Conservation (phyloP, 176 grass and related monocot species). For the Urochloa ruziziensis region DNA sequence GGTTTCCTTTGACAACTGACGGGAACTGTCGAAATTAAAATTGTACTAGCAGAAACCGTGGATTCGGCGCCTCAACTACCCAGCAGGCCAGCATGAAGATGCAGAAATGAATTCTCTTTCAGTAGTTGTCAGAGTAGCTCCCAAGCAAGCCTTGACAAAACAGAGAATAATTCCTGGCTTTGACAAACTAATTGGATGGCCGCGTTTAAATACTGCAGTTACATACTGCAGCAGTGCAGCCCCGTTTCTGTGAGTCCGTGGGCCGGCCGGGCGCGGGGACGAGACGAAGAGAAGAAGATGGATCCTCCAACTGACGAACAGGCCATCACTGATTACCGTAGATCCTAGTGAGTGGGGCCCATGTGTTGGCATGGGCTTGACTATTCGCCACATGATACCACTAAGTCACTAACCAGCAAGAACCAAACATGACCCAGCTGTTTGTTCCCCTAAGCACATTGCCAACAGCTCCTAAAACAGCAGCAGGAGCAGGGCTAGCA, state of each 20-base stretch:
- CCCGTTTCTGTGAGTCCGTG: neutral
- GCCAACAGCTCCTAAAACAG: neutral
- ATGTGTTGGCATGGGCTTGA: neutral
- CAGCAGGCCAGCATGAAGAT: conserved; percentile 20
- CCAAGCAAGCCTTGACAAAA: conserved; percentile 11
- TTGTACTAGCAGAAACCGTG: neutral
- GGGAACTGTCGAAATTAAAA: neutral
- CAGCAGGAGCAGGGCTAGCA: neutral
- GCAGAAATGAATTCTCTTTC: neutral
- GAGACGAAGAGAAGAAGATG: neutral
- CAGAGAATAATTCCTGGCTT: neutral
- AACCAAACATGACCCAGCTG: conserved; percentile 15
- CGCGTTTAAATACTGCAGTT: too few relatives aligned
- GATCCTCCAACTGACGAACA: neutral
- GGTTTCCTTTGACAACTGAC: neutral
- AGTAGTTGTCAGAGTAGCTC: neutral
- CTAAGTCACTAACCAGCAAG: neutral
- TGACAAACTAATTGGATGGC: neutral
- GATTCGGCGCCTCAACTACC: conserved; percentile 30
- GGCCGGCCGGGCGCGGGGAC: neutral
- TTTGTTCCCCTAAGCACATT: conserved; percentile 28
- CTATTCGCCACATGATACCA: conserved; percentile 8
- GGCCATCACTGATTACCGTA: too few relatives aligned
- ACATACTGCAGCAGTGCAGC: too few relatives aligned
- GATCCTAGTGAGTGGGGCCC: neutral